These are phyloP conservation scores for Aspergillus ibericus DNA, from an alignment of 2,329 filamentous ascomycete genomes.

Conservation along the genomic window DNA sequence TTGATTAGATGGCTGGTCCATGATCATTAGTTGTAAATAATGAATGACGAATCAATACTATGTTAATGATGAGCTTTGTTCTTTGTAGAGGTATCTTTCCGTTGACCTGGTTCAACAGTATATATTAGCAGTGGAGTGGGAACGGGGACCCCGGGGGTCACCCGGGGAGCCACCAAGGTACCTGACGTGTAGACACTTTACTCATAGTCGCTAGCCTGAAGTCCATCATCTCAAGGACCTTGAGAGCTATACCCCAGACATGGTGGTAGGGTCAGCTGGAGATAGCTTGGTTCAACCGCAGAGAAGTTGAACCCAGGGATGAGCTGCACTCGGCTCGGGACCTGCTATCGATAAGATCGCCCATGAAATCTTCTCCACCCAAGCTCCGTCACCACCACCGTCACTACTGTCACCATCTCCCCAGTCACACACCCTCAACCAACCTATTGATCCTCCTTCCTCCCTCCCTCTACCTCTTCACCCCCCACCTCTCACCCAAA, in stretches of 20 bases:
- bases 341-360: neutral
- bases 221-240: no score
- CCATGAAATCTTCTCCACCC: neutral
- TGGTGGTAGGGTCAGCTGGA: no score
- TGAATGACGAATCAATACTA: constrained; percentile 7
- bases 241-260: no score
- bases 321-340: no score
- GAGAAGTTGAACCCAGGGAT: neutral
- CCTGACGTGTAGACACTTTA: neutral
- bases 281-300: neutral
- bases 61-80: neutral
- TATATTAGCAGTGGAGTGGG: no score
- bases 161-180: neutral
- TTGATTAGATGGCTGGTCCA: constrained; percentile 51
- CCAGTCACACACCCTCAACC: neutral
- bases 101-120: no score
- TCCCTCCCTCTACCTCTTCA: neutral
- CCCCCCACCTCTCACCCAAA: neutral
- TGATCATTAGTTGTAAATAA: constrained; percentile 2
- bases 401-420: constrained; percentile 4
- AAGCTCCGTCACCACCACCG: neutral
- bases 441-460: no score
- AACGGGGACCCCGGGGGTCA: no score
- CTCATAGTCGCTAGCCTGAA: no score
- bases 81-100: no score